phyloP scores from a whole-genome alignment of 163 green algal species.

The Chlorella variabilis region DNA sequence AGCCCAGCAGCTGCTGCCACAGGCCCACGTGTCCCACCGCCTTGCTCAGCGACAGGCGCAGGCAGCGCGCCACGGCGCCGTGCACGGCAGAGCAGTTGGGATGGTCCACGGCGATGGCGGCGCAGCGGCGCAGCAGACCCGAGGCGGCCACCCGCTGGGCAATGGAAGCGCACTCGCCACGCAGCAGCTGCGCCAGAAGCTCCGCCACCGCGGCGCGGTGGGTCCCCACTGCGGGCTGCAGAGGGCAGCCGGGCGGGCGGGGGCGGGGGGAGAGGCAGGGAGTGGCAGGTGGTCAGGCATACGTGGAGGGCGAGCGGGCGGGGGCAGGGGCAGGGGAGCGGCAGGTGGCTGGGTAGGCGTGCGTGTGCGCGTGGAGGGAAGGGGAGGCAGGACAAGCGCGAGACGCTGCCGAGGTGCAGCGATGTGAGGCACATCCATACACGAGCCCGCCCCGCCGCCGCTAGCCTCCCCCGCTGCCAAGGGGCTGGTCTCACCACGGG shows the following conservation, averaged over 20 bases:
- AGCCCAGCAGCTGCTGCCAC: conserved; percentile 28
- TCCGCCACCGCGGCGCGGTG: conserved; percentile 45
- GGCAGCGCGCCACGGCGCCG: conserved; percentile 19
- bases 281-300: neutral
- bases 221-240: conserved; percentile 46
- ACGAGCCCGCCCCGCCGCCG: no score
- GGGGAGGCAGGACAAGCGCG: no score
- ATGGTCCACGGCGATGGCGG: conserved; percentile 36
- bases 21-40: neutral
- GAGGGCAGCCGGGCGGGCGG: neutral
- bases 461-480: neutral
- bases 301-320: no score
- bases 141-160: neutral
- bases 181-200: conserved; percentile 45
- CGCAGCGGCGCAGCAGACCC: conserved; percentile 28
- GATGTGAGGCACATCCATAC: no score
- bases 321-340: no score
- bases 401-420: no score
- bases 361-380: no score
- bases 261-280: neutral
- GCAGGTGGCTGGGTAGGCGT: no score
- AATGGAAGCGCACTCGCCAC: conserved; percentile 21
- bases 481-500: conserved; percentile 27
- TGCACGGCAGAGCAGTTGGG: conserved; percentile 52
- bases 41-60: conserved; percentile 1